Evolutionary conservation across 2,329 filamentous ascomycete genomes (phyloP), one percentile per base, ranked within the genome.

Genomic region (Fonsecaea pedrosoi): DNA sequence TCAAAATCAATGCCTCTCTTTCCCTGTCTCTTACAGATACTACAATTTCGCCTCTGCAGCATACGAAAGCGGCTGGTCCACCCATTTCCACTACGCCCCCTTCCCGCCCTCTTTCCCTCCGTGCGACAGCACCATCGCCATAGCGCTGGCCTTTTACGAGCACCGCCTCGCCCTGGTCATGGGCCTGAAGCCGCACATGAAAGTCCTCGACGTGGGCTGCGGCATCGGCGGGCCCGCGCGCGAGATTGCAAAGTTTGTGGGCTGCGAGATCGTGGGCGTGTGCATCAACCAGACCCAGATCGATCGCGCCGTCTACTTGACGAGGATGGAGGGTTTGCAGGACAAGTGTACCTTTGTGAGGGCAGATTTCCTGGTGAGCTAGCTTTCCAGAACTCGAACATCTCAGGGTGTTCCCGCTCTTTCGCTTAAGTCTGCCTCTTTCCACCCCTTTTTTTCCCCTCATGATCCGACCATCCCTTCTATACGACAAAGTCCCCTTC

Each of bases 131-230:
- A 69, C 69, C 2, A 62, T 73, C 25, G 56, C 60, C 6, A 65
- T 69, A 21, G 72, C 70, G 37, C 57, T 73, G 38, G 38, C 68
- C 4, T 73, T 73, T 1, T 71, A 75, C 56, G 75, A 75, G 35
- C 74, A 76, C 62, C 73, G 73, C 35, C 67, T 77, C 45, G 75
- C 75, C 0, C 58, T 71, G 38, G 62, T 70, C 9, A 69, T 75
- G 34, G 53, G 64, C 15, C 61, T 77, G 13, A 60, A 67, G 25
- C 56, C 68, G 2, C 66, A 66, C 13, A 75, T 74, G 73, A 71
- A 69, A 32, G 73, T 77, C 2, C 68, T 77, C 8, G 75, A 77
- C 57, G 73, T 76, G 30, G 75, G 75, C 5, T 77, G 75, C 50
- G 75, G 75, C 4, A 72, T 77, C 35, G 75, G 75, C 9, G 72